These are phyloP conservation scores for Punctularia strigosozonata DNA, from an alignment of 768 basidiomycete genomes.

Conservation along the genomic window DNA sequence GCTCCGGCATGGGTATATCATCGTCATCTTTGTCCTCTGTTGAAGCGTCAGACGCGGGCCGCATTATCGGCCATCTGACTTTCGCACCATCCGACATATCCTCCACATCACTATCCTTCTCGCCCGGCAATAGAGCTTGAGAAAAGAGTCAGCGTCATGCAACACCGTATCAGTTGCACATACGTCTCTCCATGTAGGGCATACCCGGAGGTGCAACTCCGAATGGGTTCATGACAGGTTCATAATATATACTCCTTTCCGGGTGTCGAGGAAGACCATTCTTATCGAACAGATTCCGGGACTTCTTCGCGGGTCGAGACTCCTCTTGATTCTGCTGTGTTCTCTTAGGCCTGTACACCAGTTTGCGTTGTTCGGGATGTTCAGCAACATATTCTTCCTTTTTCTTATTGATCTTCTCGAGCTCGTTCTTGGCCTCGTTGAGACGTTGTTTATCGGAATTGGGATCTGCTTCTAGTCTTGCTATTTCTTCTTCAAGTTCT, in stretches of 20 bases:
- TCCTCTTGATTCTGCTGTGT: slow-evolving; percentile 29
- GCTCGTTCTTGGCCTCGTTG: slow-evolving; percentile 59
- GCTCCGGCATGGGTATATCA: slow-evolving; percentile 55
- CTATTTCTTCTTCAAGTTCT: slow-evolving; percentile 81
- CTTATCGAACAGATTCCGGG: slow-evolving; percentile 67
- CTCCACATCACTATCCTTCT: slow-evolving; percentile 54
- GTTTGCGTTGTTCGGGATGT: slow-evolving; percentile 83
- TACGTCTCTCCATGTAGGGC: slow-evolving; percentile 87
- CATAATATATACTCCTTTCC: slow-evolving; percentile 88
- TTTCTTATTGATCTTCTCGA: slow-evolving; percentile 71
- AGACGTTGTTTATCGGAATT: slow-evolving; percentile 55
- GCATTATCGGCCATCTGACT: too few species aligned
- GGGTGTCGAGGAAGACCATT: slow-evolving; percentile 82
- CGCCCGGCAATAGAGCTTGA: slow-evolving; percentile 48
- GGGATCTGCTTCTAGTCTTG: slow-evolving; percentile 41
- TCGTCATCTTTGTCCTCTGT: too few species aligned
- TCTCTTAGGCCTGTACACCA: slow-evolving; percentile 59
- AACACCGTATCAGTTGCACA: slow-evolving; percentile 17
- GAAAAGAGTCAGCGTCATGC: background rate
- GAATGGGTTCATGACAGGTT: slow-evolving; percentile 86
- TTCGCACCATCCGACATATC: too few species aligned
- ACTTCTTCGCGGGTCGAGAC: slow-evolving; percentile 28
- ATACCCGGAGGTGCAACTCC: slow-evolving; percentile 93
- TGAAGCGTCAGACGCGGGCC: too few species aligned
- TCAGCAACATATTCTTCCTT: slow-evolving; percentile 89